Conservation (phyloP, 2,329 filamentous ascomycete species). For the Fonsecaea multimorphosa region DNA sequence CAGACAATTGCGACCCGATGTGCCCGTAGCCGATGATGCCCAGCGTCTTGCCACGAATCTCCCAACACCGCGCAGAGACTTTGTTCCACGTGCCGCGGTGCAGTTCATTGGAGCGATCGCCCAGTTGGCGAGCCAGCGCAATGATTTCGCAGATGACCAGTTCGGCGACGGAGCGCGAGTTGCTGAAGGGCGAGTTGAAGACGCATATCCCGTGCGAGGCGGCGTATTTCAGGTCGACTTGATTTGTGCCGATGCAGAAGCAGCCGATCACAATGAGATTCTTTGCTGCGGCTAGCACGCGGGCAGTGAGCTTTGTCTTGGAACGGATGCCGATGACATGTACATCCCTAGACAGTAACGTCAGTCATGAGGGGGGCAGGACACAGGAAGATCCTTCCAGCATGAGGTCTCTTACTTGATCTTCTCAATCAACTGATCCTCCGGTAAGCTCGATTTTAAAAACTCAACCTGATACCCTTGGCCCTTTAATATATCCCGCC, state of each 20-base stretch:
- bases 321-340: slow-evolving; percentile 98
- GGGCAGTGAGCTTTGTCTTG: slow-evolving; percentile 90
- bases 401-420: slow-evolving; percentile 69
- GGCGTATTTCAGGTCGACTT: slow-evolving; percentile 84
- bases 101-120: slow-evolving; percentile 92
- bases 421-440: slow-evolving; percentile 95
- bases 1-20: slow-evolving; percentile 93
- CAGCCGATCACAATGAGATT: slow-evolving; percentile 95
- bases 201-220: slow-evolving; percentile 88
- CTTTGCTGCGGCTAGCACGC: slow-evolving; percentile 85
- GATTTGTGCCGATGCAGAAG: slow-evolving; percentile 99
- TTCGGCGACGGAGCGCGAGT: slow-evolving; percentile 95
- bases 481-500: slow-evolving; percentile 76
- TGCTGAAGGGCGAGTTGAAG: slow-evolving; percentile 99
- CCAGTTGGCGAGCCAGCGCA: slow-evolving; percentile 84
- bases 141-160: slow-evolving; percentile 96
- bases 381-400: not conserved
- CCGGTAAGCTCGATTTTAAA: slow-evolving; percentile 84
- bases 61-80: slow-evolving; percentile 95
- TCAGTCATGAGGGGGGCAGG: not conserved
- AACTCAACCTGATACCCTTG: slow-evolving; percentile 97
- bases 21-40: slow-evolving; percentile 98
- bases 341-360: slow-evolving; percentile 68
- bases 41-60: slow-evolving; percentile 95
- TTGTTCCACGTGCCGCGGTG: slow-evolving; percentile 98